Evolutionary conservation across 495 filamentous ascomycete species (phyloP), one percentile per base, ranked within the genome.

Genomic region (Glarea lozoyensis): DNA sequence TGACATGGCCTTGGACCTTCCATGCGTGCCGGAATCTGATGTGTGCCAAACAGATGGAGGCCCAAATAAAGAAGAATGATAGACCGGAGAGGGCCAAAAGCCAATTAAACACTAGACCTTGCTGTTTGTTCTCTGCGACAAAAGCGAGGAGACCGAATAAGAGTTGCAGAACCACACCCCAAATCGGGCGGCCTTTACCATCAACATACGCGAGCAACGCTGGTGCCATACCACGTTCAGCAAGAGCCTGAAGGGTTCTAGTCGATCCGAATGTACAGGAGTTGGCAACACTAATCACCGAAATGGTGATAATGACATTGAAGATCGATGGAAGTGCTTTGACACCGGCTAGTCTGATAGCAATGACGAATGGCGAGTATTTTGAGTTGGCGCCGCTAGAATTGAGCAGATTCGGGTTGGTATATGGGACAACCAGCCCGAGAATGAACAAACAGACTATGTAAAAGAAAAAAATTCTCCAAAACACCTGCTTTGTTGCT

Each of bases 381-480:
- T 76, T 76, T 53, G 67, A 48, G 60, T 63, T 54, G 57, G 67
- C 31, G 66, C 67, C 38, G 19, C 18, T 10, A 15, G 27, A 37
- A 88, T 81, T 92, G 84, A 41, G 92, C 53, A 52, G 41, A 15
- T 42, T 38, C 2, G 37, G 31, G 53, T 59, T 49, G 43, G 49
- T 37, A 16, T 32, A 60, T 15, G 60, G 62, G 1, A 71, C 66
- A 35, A 83, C 61, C 32, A 83, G 60, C 17, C 79, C 79, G 19
- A 82, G 54, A 40, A 82, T 60, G 57, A 79, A 70, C 13, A 82
- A 64, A 37, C 68, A 71, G 38, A 82, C 52, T 34, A 81, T 61
- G 61, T 93, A 93, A 70, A 95, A 94, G 66, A 93, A 75, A 43
- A 82, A 57, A 54, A 95, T 82, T 44, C 88, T 84, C 70, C 84